These are phyloP conservation scores for Acrocalymma vagum DNA, from an alignment of 2,329 filamentous ascomycete genomes.

Conservation along the genomic window DNA sequence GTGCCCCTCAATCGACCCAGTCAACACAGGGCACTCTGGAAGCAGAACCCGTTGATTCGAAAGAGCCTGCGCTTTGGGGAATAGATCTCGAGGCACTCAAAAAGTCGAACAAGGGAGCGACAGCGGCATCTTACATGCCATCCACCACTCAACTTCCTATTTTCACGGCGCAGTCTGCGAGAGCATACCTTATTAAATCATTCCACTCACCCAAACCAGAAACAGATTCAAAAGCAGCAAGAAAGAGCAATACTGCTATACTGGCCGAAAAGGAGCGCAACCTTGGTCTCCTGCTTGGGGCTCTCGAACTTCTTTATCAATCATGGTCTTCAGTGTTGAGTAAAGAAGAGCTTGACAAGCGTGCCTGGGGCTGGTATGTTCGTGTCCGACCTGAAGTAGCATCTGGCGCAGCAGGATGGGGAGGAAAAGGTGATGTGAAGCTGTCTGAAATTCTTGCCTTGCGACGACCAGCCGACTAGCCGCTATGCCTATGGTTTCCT, in stretches of 20 bases:
- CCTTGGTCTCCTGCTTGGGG: conserved; percentile 72
- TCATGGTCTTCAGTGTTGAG: conserved; percentile 76
- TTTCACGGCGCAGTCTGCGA: conserved; percentile 75
- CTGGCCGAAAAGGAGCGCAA: conserved; percentile 73
- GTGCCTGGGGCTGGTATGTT: conserved; percentile 85
- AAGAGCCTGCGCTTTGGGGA: conserved; percentile 64
- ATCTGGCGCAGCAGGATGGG: conserved; percentile 79
- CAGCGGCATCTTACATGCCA: conserved; percentile 18
- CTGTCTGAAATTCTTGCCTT: conserved; percentile 66
- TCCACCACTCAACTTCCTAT: conserved; percentile 68
- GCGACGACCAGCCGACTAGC: conserved; percentile 20
- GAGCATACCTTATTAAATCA: conserved; percentile 64
- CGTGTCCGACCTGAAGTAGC: conserved; percentile 79
- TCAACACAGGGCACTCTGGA: conserved; percentile 16
- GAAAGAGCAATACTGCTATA: conserved; percentile 58
- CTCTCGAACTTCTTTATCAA: conserved; percentile 74
- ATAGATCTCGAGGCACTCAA: conserved; percentile 65
- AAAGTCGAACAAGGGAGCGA: conserved; percentile 50
- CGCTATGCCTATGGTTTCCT: too few relatives aligned
- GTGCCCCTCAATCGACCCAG: conserved; percentile 14
- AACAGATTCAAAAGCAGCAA: conserved; percentile 39
- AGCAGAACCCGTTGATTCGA: conserved; percentile 10
- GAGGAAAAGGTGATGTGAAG: conserved; percentile 76
- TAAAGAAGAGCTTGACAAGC: conserved; percentile 73
- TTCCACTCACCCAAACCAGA: conserved; percentile 62